Conservation (phyloP, 169 alveolate species). For the Plasmodium inui region DNA sequence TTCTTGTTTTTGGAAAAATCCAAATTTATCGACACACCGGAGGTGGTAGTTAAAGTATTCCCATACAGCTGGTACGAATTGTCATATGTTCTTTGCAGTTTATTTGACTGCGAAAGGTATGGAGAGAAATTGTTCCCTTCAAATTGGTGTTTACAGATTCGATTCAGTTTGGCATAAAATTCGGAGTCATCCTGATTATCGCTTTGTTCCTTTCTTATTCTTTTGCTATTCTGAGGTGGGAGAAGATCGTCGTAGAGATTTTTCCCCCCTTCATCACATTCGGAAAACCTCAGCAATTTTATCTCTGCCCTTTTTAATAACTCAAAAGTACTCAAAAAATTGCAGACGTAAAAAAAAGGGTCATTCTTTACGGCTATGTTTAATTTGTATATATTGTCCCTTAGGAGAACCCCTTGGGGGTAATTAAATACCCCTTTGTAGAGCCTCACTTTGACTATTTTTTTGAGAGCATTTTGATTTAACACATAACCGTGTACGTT, state of each 20-base stretch:
- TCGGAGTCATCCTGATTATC: neutral
- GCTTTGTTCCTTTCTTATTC: neutral
- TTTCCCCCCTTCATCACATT: neutral
- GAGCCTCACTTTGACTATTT: slow-evolving; percentile 37
- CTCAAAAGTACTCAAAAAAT: slow-evolving; percentile 7
- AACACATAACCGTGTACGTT: slow-evolving; percentile 58
- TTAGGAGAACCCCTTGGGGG: slow-evolving; percentile 50
- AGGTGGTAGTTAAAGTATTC: slow-evolving; percentile 23
- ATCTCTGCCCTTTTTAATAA: neutral
- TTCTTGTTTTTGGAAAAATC: neutral
- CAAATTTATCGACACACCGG: slow-evolving; percentile 24
- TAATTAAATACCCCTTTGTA: slow-evolving; percentile 67
- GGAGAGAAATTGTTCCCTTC: neutral
- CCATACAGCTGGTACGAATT: slow-evolving; percentile 48
- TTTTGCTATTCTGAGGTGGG: neutral
- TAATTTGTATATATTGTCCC: slow-evolving; percentile 52
- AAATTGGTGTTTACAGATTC: slow-evolving; percentile 26
- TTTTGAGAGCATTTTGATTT: slow-evolving; percentile 20
- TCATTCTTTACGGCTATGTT: slow-evolving; percentile 21
- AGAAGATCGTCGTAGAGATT: neutral
- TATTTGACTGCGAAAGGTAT: neutral
- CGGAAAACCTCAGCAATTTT: slow-evolving; percentile 13
- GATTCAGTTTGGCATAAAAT: neutral
- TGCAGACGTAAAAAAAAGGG: slow-evolving; percentile 34
- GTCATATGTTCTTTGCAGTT: neutral